Conservation (phyloP, 345 rosid species). For the Eucalyptus tenuipes region DNA sequence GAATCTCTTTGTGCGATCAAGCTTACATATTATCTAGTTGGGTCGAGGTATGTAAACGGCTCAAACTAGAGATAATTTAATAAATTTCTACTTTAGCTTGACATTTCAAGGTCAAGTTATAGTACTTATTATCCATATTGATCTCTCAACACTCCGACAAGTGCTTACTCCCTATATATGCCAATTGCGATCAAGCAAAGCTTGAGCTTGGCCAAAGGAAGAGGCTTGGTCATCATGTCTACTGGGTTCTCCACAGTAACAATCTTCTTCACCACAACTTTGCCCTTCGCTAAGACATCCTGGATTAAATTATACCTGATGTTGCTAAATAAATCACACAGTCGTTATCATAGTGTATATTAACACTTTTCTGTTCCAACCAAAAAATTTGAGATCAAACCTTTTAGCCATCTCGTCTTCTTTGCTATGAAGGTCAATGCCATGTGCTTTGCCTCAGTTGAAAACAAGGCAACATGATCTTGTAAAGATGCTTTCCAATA, state of each 20-base stretch:
- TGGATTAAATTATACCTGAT: fast-evolving
- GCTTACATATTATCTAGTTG: not conserved
- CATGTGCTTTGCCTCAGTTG: fast-evolving
- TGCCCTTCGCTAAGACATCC: not conserved
- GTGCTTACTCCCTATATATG: not conserved
- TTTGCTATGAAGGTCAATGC: not conserved
- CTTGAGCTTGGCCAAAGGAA: not conserved
- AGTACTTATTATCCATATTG: not conserved
- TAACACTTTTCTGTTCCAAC: not conserved
- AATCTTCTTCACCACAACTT: not conserved
- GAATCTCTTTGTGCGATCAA: not conserved
- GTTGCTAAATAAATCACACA: not conserved
- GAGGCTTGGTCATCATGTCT: not conserved
- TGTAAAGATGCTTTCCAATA: not conserved
- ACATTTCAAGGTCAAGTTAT: not conserved
- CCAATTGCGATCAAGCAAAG: fast-evolving
- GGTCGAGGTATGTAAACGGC: not conserved
- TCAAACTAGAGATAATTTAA: not conserved
- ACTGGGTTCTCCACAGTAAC: fast-evolving
- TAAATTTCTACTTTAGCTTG: not conserved
- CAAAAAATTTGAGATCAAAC: not conserved
- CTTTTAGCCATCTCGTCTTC: not conserved
- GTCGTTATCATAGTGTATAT: not conserved
- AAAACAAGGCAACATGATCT: not conserved
- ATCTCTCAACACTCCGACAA: not conserved